These are phyloP conservation scores for Apostasia ramifera DNA, from an alignment of 106 monocot genomes.

Conservation along the genomic window DNA sequence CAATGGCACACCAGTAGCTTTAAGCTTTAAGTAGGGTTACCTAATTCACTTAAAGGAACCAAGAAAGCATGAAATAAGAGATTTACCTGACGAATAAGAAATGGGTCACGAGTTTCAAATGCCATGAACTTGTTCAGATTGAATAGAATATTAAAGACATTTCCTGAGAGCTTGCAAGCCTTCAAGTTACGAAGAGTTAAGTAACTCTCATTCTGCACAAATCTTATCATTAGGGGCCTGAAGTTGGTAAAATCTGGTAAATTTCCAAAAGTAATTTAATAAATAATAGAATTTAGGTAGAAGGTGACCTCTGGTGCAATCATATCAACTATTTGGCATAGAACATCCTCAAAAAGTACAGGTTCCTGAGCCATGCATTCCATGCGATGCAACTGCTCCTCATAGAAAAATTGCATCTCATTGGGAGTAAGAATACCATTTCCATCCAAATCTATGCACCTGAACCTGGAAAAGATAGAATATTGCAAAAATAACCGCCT, in stretches of 20 bases:
- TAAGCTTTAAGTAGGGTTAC: neutral
- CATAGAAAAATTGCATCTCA: slow-evolving; percentile 96
- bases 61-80: neutral
- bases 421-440: slow-evolving; percentile 79
- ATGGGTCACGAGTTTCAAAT: slow-evolving; percentile 96
- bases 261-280: neutral
- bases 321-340: slow-evolving; percentile 98
- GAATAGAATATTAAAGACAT: slow-evolving; percentile 95
- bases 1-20: neutral
- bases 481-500: neutral
- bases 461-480: slow-evolving; percentile 57
- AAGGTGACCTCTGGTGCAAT: slow-evolving; percentile 70
- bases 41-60: neutral
- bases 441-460: slow-evolving; percentile 90
- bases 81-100: slow-evolving; percentile 82
- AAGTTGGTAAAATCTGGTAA: slow-evolving; percentile 1
- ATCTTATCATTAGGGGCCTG: neutral
- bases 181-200: slow-evolving; percentile 71
- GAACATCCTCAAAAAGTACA: slow-evolving; percentile 88
- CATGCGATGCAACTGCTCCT: slow-evolving; percentile 98
- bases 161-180: slow-evolving; percentile 85
- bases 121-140: slow-evolving; percentile 98
- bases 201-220: slow-evolving; percentile 55
- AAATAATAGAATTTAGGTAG: neutral
- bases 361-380: slow-evolving; percentile 99